A percentile compares a stretch with the other conserved stretches of the same genome.
Evolutionary conservation across 345 rosid species (phyloP).

Genomic region (Sonneratia caseolaris): DNA sequence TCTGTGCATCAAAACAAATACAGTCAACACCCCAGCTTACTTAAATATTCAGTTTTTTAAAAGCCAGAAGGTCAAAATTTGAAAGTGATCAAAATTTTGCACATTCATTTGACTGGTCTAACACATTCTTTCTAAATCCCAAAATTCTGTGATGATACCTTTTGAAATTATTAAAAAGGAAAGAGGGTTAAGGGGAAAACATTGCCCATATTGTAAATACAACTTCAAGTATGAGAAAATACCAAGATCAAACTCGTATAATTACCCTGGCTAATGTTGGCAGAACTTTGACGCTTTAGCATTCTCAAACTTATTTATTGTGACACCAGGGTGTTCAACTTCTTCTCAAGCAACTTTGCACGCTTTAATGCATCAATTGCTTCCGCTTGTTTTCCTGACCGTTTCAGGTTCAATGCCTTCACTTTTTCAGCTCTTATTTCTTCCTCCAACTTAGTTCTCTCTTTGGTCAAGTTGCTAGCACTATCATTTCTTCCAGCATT

Average conservation of each 20-base stretch:
- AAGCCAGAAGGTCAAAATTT: not conserved
- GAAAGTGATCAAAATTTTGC: not conserved
- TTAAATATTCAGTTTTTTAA: not conserved
- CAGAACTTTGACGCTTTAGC: not conserved
- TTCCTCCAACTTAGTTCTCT: slow-evolving; percentile 59
- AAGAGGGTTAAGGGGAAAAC: not conserved
- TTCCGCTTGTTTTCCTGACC: slow-evolving; percentile 82
- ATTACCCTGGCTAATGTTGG: not conserved
- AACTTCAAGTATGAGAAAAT: not conserved
- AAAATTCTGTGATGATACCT: not conserved
- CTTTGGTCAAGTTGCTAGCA: slow-evolving; percentile 21
- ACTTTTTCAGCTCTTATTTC: slow-evolving; percentile 68
- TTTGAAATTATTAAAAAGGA: not conserved
- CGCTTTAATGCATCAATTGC: slow-evolving; percentile 79
- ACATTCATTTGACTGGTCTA: not conserved
- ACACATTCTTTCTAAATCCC: not conserved
- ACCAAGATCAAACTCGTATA: not conserved
- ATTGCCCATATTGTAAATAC: not conserved
- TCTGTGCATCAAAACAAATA: not conserved
- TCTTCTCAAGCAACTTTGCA: slow-evolving; percentile 66
- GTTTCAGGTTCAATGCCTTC: slow-evolving; percentile 64
- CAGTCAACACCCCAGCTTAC: not conserved
- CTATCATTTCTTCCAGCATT: slow-evolving; percentile 21
- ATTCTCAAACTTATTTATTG: slow-evolving; percentile 10
- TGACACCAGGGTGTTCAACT: slow-evolving; percentile 36